Base-by-base conservation (phyloP, 139 green algal genomes). In the Chlorella sp. region DNA sequence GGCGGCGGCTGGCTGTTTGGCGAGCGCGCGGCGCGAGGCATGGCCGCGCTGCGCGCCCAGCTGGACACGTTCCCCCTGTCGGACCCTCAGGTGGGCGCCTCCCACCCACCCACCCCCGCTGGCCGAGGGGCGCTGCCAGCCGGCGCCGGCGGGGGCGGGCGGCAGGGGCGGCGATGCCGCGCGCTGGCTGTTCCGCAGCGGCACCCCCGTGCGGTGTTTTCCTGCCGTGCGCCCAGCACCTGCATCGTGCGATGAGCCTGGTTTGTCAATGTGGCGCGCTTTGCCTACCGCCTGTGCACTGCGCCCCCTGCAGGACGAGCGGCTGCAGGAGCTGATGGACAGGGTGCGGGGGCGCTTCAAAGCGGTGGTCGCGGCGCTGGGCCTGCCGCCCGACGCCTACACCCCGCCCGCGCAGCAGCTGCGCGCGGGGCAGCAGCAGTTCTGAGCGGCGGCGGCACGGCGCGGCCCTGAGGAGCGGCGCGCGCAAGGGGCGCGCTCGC, bases 331-430 rank as follows among this genome's bases (percentile, higher is more conserved):
- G 2, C 58, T 85, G 43, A 79, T 95, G 81, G 87, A 90, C 66
- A 67, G 71, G 5, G 36, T 93, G 63, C 79, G 87, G 0, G 84
- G 85, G 0, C 84, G 85, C 35, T 93, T 92, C 83, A 94, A 94
- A 65, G 80, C 85, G 25, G 74, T 90, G 5, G 60, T 77, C 1
- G 82, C 80, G 5, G 81, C 76, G 46, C 46, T 94, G 65, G 89
- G 87, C 23, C 38, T 86, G 31, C 21, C 42, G 5, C n/a, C n/a
- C n/a, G 77, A 82, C 1, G 79, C 72, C 19, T 79, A 75, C 38
- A n/a, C 43, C 31, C 40, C 76, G n/a, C 59, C 55, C 67, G 61
- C 12, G 33, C 43, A 63, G 31, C 31, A 53, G 43, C 59, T 36
- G 12, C 33, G 23, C 27, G 23, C 33, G n/a, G n/a, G n/a, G 36